Percentiles rank a stretch among this genome's conserved stretches.
Evolutionary conservation across 148 eudicot species (phyloP).

Genomic region (Diospyros lotus): DNA sequence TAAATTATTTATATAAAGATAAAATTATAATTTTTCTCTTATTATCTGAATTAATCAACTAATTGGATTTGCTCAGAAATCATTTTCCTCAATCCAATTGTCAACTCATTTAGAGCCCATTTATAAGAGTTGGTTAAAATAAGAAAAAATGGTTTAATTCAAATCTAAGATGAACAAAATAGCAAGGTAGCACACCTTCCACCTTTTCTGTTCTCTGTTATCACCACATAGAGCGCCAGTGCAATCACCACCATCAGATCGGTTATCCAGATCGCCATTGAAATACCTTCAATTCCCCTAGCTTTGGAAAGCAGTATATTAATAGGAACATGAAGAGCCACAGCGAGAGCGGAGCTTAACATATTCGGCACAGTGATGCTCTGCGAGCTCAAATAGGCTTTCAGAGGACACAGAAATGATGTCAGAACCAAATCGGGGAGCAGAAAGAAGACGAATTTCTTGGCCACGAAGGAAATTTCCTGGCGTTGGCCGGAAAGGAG

Average conservation of each 20-base stretch:
- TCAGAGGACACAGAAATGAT: slow-evolving; percentile 64
- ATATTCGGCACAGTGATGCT: slow-evolving; percentile 57
- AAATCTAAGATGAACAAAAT: no score
- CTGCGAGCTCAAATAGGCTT: slow-evolving; percentile 75
- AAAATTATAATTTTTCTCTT: no score
- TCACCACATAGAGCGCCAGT: slow-evolving; percentile 31
- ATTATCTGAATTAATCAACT: no score
- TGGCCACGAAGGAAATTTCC: slow-evolving; percentile 49
- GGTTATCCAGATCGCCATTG: slow-evolving; percentile 69
- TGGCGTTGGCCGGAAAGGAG: slow-evolving; percentile 57
- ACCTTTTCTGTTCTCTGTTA: slow-evolving; percentile 39
- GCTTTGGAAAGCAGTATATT: slow-evolving; percentile 48
- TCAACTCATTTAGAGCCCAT: no score
- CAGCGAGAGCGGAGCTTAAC: slow-evolving; percentile 53
- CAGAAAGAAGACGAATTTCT: slow-evolving; percentile 45
- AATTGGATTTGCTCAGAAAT: no score
- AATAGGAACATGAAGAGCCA: slow-evolving; percentile 58
- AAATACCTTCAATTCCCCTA: slow-evolving; percentile 62
- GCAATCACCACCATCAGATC: slow-evolving; percentile 41
- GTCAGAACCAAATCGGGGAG: slow-evolving; percentile 68
- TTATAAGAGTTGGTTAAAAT: no score
- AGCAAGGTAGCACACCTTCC: slow-evolving; percentile 19
- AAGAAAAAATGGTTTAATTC: no score
- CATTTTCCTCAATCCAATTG: no score
- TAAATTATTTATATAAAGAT: no score